Percentiles rank a stretch among this genome's conserved stretches.
phyloP scores from a whole-genome alignment of 1,139 yeast genomes.

The Suhomyces choctaworum region DNA sequence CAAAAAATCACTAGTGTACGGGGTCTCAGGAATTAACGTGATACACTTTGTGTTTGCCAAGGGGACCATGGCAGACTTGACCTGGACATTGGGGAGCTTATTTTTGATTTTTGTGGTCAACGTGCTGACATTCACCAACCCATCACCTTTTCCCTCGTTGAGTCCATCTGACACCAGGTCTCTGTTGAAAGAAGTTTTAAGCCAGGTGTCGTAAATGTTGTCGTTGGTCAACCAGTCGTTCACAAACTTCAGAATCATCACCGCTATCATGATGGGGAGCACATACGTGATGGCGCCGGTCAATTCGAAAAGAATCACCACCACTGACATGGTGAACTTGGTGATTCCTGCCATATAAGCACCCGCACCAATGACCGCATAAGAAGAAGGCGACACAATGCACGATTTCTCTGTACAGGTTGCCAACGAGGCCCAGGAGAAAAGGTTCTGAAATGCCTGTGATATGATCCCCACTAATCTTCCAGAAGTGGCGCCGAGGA shows the following conservation, averaged over 20 bases:
- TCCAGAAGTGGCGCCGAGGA: conserved; percentile 70
- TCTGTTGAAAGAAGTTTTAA: conserved; percentile 33
- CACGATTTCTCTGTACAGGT: conserved; percentile 55
- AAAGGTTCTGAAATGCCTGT: conserved; percentile 47
- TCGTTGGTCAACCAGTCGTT: conserved; percentile 48
- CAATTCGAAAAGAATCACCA: conserved; percentile 56
- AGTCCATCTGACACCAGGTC: conserved; percentile 11
- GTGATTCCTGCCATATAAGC: conserved; percentile 59
- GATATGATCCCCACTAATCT: conserved; percentile 65
- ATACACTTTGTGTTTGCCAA: conserved; percentile 29
- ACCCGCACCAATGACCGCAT: conserved; percentile 64
- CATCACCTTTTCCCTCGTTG: conserved; percentile 45
- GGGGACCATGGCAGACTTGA: conserved; percentile 37
- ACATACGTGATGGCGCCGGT: conserved; percentile 63
- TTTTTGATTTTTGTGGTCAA: conserved; percentile 32
- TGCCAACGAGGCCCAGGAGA: conserved; percentile 40
- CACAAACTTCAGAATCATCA: conserved; percentile 51
- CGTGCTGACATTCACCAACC: conserved; percentile 37
- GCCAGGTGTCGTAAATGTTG: conserved; percentile 52
- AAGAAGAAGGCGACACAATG: conserved; percentile 57
- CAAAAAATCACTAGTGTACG: conserved; percentile 26
- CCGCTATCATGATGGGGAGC: conserved; percentile 60
- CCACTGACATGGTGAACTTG: conserved; percentile 56
- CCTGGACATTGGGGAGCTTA: conserved; percentile 36
- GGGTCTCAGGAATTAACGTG: conserved; percentile 29